Evolutionary conservation across 2,329 filamentous ascomycete genomes (phyloP).

Genomic region (Clarireedia monteithiana): DNA sequence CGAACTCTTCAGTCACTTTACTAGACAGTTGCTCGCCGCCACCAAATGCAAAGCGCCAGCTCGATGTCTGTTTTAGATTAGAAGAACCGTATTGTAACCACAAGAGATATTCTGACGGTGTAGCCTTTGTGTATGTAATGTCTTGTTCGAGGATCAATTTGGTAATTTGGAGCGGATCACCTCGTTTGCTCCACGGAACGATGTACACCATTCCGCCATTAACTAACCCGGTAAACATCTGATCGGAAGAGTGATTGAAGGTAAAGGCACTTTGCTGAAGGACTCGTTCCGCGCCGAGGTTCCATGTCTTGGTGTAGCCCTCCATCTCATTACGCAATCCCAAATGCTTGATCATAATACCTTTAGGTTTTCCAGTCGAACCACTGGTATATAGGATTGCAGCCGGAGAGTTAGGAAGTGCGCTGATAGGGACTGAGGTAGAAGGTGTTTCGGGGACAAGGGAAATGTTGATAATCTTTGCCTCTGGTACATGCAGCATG

Average conservation of each 20-base stretch:
- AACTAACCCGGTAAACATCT: constrained; percentile 15
- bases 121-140: constrained; percentile 17
- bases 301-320: constrained; percentile 7
- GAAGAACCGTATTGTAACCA: constrained; percentile 10
- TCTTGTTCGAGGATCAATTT: constrained; percentile 13
- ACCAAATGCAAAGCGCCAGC: constrained; percentile 21
- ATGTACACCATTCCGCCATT: constrained; percentile 15
- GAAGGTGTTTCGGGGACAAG: background rate
- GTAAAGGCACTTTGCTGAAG: constrained; percentile 18
- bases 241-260: constrained; percentile 17
- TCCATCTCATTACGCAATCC: constrained; percentile 23
- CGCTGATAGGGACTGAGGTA: background rate
- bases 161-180: constrained; percentile 15
- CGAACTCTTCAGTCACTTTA: constrained; percentile 18
- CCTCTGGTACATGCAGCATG: background rate
- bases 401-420: background rate
- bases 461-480: background rate
- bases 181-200: constrained; percentile 6
- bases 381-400: constrained; percentile 64
- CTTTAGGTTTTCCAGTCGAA: constrained; percentile 33
- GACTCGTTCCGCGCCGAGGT: constrained; percentile 9
- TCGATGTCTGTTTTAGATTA: background rate
- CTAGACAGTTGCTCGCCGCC: constrained; percentile 23
- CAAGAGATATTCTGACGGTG: constrained; percentile 19
- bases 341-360: constrained; percentile 29